Conservation (phyloP, 306 rosid genomes). For the Albizia julibrissin region DNA sequence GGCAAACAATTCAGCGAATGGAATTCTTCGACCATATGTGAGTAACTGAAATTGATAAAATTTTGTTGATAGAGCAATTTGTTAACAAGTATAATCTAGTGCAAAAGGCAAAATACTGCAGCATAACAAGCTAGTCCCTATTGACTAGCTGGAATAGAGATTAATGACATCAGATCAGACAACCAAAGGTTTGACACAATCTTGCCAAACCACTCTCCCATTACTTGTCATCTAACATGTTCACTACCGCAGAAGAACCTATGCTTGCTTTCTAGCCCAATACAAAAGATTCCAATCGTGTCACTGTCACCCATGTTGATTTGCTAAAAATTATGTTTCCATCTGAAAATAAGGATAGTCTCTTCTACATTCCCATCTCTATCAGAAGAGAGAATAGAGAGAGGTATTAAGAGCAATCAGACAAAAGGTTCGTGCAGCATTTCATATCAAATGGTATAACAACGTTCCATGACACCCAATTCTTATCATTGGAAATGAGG, state of each 20-base stretch:
- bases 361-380: neutral
- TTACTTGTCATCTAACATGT: neutral
- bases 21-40: conserved; percentile 92
- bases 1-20: conserved; percentile 90
- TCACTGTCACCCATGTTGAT: neutral
- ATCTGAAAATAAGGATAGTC: neutral
- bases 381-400: neutral
- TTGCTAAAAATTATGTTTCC: neutral
- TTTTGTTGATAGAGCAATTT: neutral
- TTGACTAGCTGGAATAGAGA: neutral
- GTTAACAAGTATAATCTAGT: neutral
- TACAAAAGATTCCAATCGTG: neutral
- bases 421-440: neutral
- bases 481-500: neutral
- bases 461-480: neutral
- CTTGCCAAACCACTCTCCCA: neutral
- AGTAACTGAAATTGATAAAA: conserved; percentile 53
- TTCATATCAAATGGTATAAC: neutral
- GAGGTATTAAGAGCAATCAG: neutral
- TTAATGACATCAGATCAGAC: neutral
- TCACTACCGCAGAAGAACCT: neutral
- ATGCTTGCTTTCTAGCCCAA: neutral
- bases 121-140: neutral
- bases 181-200: neutral
- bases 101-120: neutral